phyloP scores from a whole-genome alignment of 768 basidiomycete species.

The Symmetrospora coprosmae region DNA sequence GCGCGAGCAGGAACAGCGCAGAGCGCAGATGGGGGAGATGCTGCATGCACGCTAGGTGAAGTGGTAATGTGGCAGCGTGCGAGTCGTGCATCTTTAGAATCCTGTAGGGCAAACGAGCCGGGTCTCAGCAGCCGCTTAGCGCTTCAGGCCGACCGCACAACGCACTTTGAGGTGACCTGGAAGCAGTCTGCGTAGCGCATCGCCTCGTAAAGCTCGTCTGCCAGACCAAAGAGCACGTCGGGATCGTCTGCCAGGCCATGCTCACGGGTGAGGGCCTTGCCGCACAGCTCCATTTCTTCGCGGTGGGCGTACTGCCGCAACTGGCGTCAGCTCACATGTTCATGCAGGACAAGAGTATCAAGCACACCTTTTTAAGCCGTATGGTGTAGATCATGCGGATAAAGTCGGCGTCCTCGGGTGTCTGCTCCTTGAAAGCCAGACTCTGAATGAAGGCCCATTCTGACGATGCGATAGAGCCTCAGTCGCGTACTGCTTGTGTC shows the following conservation, averaged over 20 bases:
- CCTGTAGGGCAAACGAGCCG: conserved; percentile 40
- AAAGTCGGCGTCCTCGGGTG: conserved; percentile 75
- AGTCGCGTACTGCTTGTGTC: not conserved
- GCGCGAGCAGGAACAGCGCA: conserved; percentile 85
- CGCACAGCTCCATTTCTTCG: conserved; percentile 63
- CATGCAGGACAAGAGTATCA: not conserved
- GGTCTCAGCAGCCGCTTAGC: not conserved
- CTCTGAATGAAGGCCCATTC: conserved; percentile 93
- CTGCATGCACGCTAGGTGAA: conserved; percentile 97
- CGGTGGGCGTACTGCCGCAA: conserved; percentile 52
- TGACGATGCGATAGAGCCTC: conserved; percentile 34
- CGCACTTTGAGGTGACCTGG: conserved; percentile 64
- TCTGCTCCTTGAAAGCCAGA: conserved; percentile 67
- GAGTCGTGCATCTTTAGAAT: conserved; percentile 71
- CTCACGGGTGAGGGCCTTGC: conserved; percentile 64
- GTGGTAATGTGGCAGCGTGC: conserved; percentile 74
- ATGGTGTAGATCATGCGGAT: conserved; percentile 83
- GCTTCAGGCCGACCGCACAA: not conserved
- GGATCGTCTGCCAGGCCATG: conserved; percentile 79
- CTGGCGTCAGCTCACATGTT: not conserved
- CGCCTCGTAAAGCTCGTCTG: conserved; percentile 72
- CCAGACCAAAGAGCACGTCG: conserved; percentile 77
- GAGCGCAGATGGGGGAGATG: conserved; percentile 83
- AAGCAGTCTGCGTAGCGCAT: conserved; percentile 93
- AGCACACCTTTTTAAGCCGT: conserved; percentile 59